phyloP scores from a whole-genome alignment of 2,329 filamentous ascomycete species.

The Botryotinia globosa region DNA sequence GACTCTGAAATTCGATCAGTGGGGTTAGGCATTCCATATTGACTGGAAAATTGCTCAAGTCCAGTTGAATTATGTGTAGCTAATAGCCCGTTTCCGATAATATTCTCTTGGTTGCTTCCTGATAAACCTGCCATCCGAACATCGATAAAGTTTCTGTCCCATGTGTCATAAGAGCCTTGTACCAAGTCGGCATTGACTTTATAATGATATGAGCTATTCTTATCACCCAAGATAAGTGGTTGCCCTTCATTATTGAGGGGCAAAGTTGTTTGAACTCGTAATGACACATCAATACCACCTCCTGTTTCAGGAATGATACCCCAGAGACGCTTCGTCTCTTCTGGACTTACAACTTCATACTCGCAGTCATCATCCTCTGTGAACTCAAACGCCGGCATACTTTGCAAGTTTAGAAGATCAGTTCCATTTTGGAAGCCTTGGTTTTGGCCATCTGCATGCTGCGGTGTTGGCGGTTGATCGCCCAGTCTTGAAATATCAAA shows the following conservation, averaged over 20 bases:
- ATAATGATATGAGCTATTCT: neutral
- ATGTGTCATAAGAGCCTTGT: neutral
- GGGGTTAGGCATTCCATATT: neutral
- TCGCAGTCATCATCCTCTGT: neutral
- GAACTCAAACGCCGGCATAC: neutral
- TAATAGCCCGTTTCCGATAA: neutral
- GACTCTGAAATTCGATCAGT: neutral
- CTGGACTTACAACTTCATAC: neutral
- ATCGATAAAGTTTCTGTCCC: neutral
- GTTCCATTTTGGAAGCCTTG: neutral
- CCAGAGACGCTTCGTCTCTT: neutral
- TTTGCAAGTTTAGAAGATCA: neutral
- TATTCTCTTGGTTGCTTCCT: neutral
- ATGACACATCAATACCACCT: neutral
- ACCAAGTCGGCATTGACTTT: neutral
- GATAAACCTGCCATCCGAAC: neutral
- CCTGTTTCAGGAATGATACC: neutral
- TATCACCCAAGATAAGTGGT: neutral
- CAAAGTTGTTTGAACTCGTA: neutral
- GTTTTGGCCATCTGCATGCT: neutral
- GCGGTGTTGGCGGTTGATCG: too few relatives aligned
- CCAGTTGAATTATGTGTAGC: neutral
- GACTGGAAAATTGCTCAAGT: neutral
- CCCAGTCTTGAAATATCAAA: too few relatives aligned
- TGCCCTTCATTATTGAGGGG: neutral